Percentiles rank a stretch among this genome's conserved stretches.
Conservation (phyloP, 2,329 filamentous ascomycete genomes). For the Claviceps capensis region DNA sequence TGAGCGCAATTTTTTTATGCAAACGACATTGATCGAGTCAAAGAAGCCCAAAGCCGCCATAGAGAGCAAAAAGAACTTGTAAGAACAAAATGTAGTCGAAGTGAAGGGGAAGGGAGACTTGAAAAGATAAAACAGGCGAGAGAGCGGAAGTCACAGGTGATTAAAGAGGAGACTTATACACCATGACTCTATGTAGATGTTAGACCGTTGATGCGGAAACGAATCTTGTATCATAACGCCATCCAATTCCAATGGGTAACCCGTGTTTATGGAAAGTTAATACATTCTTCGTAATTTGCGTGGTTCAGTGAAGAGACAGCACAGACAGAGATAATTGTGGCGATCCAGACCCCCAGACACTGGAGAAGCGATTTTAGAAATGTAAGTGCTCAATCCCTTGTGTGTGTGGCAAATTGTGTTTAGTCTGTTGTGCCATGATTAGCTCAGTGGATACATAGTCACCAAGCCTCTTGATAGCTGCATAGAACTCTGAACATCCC, state of each 20-base stretch:
- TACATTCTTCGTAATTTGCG: too few relatives aligned
- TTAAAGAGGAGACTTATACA: not conserved
- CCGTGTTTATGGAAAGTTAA: too few relatives aligned
- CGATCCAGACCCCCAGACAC: too few relatives aligned
- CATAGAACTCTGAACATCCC: constrained; percentile 3
- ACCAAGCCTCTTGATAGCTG: constrained; percentile 10
- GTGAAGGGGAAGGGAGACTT: not conserved
- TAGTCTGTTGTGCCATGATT: too few relatives aligned
- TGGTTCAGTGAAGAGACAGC: too few relatives aligned
- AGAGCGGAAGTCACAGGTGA: not conserved
- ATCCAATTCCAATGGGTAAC: not conserved
- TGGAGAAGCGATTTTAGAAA: too few relatives aligned
- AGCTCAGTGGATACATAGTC: not conserved
- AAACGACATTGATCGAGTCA: constrained; percentile 28
- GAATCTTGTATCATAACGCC: constrained; percentile 14
- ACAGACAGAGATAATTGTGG: too few relatives aligned
- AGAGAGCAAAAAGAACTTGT: constrained; percentile 41
- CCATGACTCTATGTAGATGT: constrained; percentile 12
- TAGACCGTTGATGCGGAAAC: constrained; percentile 10
- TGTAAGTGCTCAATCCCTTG: not conserved
- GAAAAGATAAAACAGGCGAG: not conserved
- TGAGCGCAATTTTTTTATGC: constrained; percentile 54
- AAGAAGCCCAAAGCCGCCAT: constrained; percentile 22
- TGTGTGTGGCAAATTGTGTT: not conserved
- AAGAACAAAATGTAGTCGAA: constrained; percentile 14